Base-by-base conservation (phyloP, 768 basidiomycete species). In the Rossbeevera mucosa region DNA sequence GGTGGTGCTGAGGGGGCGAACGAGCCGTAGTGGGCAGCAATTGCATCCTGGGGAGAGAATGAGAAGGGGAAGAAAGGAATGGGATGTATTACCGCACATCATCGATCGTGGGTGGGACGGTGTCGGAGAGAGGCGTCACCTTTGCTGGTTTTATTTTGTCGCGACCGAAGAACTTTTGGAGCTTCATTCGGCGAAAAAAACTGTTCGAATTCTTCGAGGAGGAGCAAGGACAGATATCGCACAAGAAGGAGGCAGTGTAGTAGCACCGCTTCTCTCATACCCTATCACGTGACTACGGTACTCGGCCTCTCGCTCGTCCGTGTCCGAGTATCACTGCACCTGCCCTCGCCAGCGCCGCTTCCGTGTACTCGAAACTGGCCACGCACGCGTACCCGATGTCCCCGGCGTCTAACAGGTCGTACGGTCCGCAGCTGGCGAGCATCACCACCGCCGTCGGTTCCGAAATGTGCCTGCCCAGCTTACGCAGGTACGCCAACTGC, bases 371-470 rank as follows among this genome's bases (percentile, higher is more conserved):
- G 62, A 81, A 85, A 40, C 79, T 80, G 16, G 72, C 76, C 3
- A 86, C 56, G 30, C 75, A 79, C 21, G 71, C 67, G 0, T 66
- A 64, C 55, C 56, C 61, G 2, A 58, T 53, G 11, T 67, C 61
- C 5, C 38, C 13, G 65, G 58, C 58, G 14, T 50, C 50, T 24
- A 74, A 66, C 11, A 83, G 51, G 55, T 87, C 85, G 57, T 86
- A 88, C 25, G 85, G 85, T n/a, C 76, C 79, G 60, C 84, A 84
- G 31, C 80, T 84, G 18, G 81, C 76, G 0, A 87, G 54, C 13
- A 86, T 63, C 1, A 83, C 71, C 29, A 83, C 64, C 16, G 70
- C 68, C 16, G 68, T 59, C 1, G 26, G 49, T 3, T 6, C n/a
- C 7, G 50, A 18, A 53, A 66, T 41, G 60, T 48, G 58, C 20